Evolutionary conservation across 2,329 filamentous ascomycete species (phyloP), one percentile per base, ranked within the genome.

Genomic region (Colletotrichum sp.): DNA sequence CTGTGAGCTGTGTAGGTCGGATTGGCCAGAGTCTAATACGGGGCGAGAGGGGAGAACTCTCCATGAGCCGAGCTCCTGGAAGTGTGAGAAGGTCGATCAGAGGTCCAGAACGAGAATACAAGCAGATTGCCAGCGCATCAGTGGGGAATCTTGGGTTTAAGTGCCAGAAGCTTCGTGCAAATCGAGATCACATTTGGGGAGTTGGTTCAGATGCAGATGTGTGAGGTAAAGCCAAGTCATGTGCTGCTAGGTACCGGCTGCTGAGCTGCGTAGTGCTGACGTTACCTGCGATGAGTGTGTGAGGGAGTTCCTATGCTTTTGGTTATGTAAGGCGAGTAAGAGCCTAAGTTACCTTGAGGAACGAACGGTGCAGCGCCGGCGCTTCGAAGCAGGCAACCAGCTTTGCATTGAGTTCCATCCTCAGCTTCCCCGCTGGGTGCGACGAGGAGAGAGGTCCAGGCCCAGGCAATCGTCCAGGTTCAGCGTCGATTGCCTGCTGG

Each of bases 101-200:
- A 48, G 43, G 34, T 52, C 61, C 43, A 39, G 43, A 39, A 64
- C 28, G 28, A 21, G 21, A 21, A 52, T 16, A 65, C 64, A 74
- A 69, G 32, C 74, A 36, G 64, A 48, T 14, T 14, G 59, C 64
- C 71, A 69, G 70, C 64, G 24, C 70, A 75, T 68, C 64, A 55
- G 74, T 75, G 69, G 72, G 24, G 72, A 63, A 72, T 34, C 61
- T 9, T 14, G 64, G 43, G 6, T 28, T 52, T 9, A 60, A 55
- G 36, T 61, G 18, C 7, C 16, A 10, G 14, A 59, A 65, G 64
- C 43, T 63, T 75, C 64, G n/a, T 30, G 43, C 43, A 21, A 43
- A 65, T 65, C 65, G 65, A 69, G 71, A 76, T 74, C 28, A 34
- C 68, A 26, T 32, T 32, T 16, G 18, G n/a, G 24, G 24, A 32